Evolutionary conservation across 1,284 basidiomycete species (phyloP).

Genomic region (Ustilago cynodontis): DNA sequence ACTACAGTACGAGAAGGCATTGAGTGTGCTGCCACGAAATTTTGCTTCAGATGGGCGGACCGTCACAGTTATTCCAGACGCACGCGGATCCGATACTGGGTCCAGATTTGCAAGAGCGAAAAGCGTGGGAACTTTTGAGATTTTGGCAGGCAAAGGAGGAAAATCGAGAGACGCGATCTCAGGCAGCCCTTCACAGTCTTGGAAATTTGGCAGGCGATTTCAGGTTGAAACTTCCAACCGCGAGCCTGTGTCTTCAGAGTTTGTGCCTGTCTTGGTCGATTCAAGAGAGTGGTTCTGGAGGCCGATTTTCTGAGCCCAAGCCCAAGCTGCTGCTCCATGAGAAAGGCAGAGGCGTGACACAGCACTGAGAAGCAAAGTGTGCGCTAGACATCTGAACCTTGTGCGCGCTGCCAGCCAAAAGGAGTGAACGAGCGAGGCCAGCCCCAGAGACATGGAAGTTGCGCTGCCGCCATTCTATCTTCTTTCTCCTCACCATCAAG

Average conservation of each 20-base stretch:
- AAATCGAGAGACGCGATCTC: background rate
- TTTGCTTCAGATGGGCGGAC: too few relatives aligned
- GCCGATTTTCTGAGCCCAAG: background rate
- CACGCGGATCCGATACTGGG: slow-evolving; percentile 16
- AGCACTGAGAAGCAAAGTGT: background rate
- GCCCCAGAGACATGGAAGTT: slow-evolving; percentile 14
- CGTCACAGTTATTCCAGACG: background rate
- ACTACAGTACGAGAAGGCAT: too few relatives aligned
- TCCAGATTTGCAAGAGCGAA: background rate
- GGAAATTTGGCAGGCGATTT: background rate
- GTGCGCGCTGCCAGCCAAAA: background rate
- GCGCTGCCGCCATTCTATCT: slow-evolving; percentile 24
- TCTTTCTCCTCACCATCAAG: slow-evolving; percentile 71
- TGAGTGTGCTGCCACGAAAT: too few relatives aligned
- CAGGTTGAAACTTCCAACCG: too few relatives aligned
- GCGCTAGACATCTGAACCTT: background rate
- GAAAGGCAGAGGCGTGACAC: too few relatives aligned
- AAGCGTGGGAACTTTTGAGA: slow-evolving; percentile 25
- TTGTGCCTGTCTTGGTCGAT: background rate
- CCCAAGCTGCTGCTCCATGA: too few relatives aligned
- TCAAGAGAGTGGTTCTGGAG: background rate
- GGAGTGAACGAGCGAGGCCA: slow-evolving; percentile 9
- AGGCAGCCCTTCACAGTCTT: background rate
- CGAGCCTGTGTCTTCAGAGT: background rate
- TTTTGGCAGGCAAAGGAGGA: background rate